Evolutionary conservation across 2,329 filamentous ascomycete genomes (phyloP).

Genomic region (Colletotrichum sojae): DNA sequence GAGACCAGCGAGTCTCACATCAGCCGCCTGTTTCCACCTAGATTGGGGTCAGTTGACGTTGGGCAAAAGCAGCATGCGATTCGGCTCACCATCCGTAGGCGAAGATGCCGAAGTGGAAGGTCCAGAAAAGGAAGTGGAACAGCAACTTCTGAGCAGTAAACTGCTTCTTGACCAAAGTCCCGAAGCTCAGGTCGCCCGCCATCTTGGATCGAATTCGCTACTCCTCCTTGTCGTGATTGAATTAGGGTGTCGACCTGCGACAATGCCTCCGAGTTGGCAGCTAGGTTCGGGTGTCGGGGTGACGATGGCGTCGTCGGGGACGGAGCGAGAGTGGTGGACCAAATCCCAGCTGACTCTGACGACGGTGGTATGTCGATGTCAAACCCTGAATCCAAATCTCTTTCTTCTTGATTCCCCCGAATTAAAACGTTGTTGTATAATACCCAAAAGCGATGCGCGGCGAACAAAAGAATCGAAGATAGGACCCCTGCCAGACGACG

Average conservation of each 20-base stretch:
- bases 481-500: conserved; percentile 41
- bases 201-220: conserved; percentile 55
- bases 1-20: conserved; percentile 79
- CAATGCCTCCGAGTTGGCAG: conserved; percentile 50
- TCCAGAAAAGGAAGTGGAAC: conserved; percentile 88
- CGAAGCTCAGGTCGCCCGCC: conserved; percentile 50
- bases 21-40: conserved; percentile 84
- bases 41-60: conserved; percentile 44
- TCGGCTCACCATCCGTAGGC: conserved; percentile 83
- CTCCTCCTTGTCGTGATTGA: conserved; percentile 20
- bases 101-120: conserved; percentile 83
- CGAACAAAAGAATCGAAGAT: conserved; percentile 49
- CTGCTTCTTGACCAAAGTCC: conserved; percentile 70
- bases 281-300: conserved; percentile 37
- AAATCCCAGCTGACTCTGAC: conserved; percentile 27
- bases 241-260: conserved; percentile 69
- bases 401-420: conserved; percentile 24
- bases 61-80: conserved; percentile 4
- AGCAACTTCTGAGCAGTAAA: conserved; percentile 79
- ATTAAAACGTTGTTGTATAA: conserved; percentile 39
- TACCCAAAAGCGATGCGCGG: conserved; percentile 35
- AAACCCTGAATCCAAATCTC: conserved; percentile 24
- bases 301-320: conserved; percentile 11
- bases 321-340: conserved; percentile 8
- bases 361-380: conserved; percentile 15